Base-by-base conservation (phyloP, 768 basidiomycete species). In the Lactarius quietus region DNA sequence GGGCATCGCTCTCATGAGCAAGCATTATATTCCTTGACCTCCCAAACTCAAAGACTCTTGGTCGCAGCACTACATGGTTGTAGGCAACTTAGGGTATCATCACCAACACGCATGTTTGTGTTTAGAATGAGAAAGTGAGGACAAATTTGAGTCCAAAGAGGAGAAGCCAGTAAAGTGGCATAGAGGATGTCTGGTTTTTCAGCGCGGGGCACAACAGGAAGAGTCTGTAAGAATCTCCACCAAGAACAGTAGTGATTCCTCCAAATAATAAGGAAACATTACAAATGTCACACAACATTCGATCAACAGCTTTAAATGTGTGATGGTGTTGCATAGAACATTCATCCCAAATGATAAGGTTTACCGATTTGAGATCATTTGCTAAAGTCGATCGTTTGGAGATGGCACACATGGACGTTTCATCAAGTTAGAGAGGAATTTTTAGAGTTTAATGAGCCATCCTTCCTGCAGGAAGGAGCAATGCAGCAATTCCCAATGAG, bases 381-480 rank as follows among this genome's bases (percentile, higher is more conserved):
- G 77, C 77, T 0, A 68, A 61, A 67, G 63, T 2, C n/a, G n/a
- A 53, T 63, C 63, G 28, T 76, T 62, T 59, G 80, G 80, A 82
- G 1, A 65, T 45, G 1, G 75, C 76, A 3, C 61, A 52, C 3
- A 76, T 74, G 69, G 61, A 43, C 2, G 74, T 60, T 1, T 75
- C 69, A 36, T 39, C 3, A 3, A 83, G 74, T 0, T 41, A 6
- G 4, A 41, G 17, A 1, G 82, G 83, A 43, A 83, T 81, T 62
- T 80, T 79, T 73, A 84, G 83, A 12, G 68, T 70, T 0, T 79
- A 82, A 67, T 85, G 80, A 0, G 81, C 75, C 18, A 83, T 85
- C 2, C 76, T 70, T 1, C 82, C 83, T 53, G 79, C 78, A 10
- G 57, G 63, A 0, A 83, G 70, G 0, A 84, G 72, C 14, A 83